phyloP scores from a whole-genome alignment of 129 eudicot genomes.

The Apium graveolens region DNA sequence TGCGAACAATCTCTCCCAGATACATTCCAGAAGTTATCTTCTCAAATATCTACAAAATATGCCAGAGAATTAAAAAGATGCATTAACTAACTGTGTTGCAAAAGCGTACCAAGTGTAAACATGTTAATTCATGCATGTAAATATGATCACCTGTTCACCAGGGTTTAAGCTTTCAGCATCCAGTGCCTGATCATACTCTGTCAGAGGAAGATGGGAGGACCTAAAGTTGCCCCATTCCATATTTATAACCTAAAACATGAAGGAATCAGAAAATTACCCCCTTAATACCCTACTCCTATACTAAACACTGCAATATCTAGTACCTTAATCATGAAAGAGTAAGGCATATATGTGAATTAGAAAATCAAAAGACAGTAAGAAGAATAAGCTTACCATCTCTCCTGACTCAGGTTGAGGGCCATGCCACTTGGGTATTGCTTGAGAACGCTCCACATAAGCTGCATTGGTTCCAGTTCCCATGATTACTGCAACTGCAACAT shows the following conservation, averaged over 20 bases:
- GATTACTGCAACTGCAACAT: constrained; percentile 66
- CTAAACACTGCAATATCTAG: not conserved
- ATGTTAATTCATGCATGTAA: not conserved
- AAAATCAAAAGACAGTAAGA: not conserved
- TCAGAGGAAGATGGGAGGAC: constrained; percentile 81
- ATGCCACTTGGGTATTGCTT: constrained; percentile 81
- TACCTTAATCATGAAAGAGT: not conserved
- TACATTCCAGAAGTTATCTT: constrained; percentile 91
- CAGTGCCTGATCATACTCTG: constrained; percentile 66
- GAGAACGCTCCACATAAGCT: constrained; percentile 89
- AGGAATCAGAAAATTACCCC: not conserved
- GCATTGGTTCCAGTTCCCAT: constrained; percentile 95
- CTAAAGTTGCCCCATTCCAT: constrained; percentile 99
- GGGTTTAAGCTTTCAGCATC: constrained; percentile 81
- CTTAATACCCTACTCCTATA: too few species aligned
- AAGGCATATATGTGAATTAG: not conserved
- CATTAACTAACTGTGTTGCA: not conserved
- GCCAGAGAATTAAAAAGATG: not conserved
- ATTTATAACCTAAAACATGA: constrained; percentile 56
- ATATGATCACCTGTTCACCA: constrained; percentile 65
- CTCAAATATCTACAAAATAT: constrained; percentile 47
- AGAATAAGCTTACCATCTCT: constrained; percentile 55
- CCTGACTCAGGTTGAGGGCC: constrained; percentile 83
- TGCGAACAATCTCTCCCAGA: constrained; percentile 84
- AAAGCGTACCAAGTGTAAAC: not conserved